Evolutionary conservation across 1,284 basidiomycete genomes (phyloP).

Genomic region (Ustilago esculenta): DNA sequence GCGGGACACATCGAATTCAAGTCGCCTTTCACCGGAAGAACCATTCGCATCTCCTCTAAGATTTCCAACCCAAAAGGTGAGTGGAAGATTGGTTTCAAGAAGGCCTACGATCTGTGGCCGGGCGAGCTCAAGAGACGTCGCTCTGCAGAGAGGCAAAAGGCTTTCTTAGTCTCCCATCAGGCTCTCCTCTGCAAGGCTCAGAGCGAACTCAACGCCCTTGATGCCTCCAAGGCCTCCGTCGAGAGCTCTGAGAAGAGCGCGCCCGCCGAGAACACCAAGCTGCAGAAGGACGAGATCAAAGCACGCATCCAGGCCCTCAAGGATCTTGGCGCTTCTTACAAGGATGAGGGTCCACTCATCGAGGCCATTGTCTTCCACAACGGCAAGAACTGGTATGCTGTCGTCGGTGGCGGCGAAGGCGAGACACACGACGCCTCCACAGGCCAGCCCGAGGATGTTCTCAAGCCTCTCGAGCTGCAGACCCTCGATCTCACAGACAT

Average conservation of each 20-base stretch:
- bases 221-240: constrained; percentile 11
- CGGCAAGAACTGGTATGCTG: constrained; percentile 65
- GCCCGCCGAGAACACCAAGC: constrained; percentile 23
- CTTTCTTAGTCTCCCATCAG: constrained; percentile 62
- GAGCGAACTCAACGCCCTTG: constrained; percentile 49
- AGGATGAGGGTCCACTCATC: constrained; percentile 65
- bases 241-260: constrained; percentile 13
- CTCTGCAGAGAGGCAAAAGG: constrained; percentile 58
- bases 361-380: constrained; percentile 67
- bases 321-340: constrained; percentile 57
- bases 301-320: constrained; percentile 62
- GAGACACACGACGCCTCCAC: constrained; percentile 52
- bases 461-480: constrained; percentile 33
- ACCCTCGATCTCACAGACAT: constrained; percentile 57
- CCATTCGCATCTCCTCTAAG: constrained; percentile 51
- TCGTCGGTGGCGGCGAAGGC: constrained; percentile 67
- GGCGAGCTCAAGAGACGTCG: constrained; percentile 62
- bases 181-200: constrained; percentile 59
- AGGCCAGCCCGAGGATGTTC: constrained; percentile 50
- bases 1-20: constrained; percentile 48
- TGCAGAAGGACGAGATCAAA: constrained; percentile 60
- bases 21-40: constrained; percentile 62
- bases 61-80: constrained; percentile 61
- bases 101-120: constrained; percentile 67
- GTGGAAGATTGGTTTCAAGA: constrained; percentile 66